Evolutionary conservation across 2,329 filamentous ascomycete species (phyloP), one percentile per base, ranked within the genome.

Genomic region (Colletotrichum sp.): DNA sequence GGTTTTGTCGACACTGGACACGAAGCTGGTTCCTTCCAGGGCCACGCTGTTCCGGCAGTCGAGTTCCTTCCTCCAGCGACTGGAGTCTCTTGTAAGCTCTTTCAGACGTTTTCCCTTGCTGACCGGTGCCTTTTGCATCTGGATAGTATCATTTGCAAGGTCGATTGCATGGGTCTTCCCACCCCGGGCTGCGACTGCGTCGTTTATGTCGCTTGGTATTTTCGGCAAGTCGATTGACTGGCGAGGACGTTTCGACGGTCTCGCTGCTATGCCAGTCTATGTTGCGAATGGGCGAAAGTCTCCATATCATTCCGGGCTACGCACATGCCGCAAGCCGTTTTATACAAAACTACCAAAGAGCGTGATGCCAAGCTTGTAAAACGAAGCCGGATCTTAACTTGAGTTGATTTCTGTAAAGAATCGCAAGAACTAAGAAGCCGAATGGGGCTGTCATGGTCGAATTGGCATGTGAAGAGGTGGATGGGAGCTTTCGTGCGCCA

Each of bases 91-190:
- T 18, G 55, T n/a, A 28, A 71, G 60, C 18, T 65, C 70, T 88
- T 85, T 67, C 86, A 89, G 65, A 89, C 85, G 49, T 94, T 94
- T 12, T 13, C 24, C 18, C 21, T 64, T 65, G n/a, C 39, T 71
- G n/a, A 71, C 12, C 3, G 18, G n/a, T 64, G n/a, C 68, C 28
- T 64, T 70, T 15, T 64, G n/a, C 49, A 57, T 63, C 18, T 55
- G 24, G 62, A 65, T 65, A 24, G 69, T 55, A 10, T 6, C 15
- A n/a, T 71, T n/a, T 57, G 30, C 18, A 12, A 71, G 44, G 69
- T 71, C 30, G 30, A 55, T 34, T 65, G 24, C 30, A 8, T 65
- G 30, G 59, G 69, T 57, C 39, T 3, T 39, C 32, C 44, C 44
- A n/a, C 69, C 30, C 18, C 65, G 6, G 44, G 60, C 69, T 12